These are phyloP conservation scores for Cucumis cinereus DNA, from an alignment of 306 rosid genomes.

Conservation along the genomic window DNA sequence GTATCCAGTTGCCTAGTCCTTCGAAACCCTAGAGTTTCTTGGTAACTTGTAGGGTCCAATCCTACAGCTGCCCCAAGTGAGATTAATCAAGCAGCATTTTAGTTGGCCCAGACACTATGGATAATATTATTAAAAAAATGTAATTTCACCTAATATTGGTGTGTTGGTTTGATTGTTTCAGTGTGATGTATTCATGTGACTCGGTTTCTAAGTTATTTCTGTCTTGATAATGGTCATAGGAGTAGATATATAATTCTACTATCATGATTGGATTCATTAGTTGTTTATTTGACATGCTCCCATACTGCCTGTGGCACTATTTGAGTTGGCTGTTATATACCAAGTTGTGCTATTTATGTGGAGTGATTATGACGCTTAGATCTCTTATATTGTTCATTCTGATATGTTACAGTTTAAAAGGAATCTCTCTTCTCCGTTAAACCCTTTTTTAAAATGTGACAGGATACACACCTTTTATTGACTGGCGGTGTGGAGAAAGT, in stretches of 20 bases:
- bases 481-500: conserved; percentile 92
- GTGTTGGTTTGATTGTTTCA: not conserved
- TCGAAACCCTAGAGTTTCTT: not conserved
- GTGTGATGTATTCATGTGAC: not conserved
- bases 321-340: not conserved
- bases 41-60: not conserved
- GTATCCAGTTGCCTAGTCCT: not conserved
- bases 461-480: conserved; percentile 83
- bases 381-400: not conserved
- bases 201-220: not conserved
- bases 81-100: not conserved
- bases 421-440: not conserved
- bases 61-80: not conserved
- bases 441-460: conserved; percentile 16
- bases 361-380: not conserved
- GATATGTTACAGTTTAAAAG: not conserved
- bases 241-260: not conserved
- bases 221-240: not conserved
- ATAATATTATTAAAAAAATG: not conserved
- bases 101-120: not conserved
- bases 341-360: not conserved
- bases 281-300: not conserved
- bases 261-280: not conserved
- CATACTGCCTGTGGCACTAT: not conserved
- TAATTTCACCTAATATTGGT: not conserved